Evolutionary conservation across 2,329 filamentous ascomycete species (phyloP).

Genomic region (Botrytis tulipae): DNA sequence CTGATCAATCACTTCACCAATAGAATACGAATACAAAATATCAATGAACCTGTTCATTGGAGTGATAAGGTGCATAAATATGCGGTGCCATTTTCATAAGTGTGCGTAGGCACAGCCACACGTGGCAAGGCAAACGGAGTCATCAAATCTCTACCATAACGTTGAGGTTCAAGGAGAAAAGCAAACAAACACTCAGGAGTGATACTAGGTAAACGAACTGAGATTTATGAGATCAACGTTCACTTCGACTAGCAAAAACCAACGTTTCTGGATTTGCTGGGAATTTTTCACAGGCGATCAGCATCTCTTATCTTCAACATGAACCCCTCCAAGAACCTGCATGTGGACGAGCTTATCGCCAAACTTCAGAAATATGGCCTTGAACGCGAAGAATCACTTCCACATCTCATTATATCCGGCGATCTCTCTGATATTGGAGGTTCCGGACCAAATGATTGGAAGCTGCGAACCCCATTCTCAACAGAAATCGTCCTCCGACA

Average conservation of each 20-base stretch:
- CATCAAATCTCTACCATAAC: neutral
- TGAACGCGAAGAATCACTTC: neutral
- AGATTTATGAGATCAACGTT: neutral
- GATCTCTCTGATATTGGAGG: neutral
- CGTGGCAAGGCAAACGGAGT: constrained; percentile 5
- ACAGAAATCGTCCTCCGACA: constrained; percentile 18
- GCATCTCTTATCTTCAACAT: constrained; percentile 3
- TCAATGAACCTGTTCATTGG: neutral
- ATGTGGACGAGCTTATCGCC: constrained; percentile 53
- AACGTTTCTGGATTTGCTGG: neutral
- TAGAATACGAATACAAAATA: neutral
- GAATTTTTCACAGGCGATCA: neutral
- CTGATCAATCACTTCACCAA: neutral
- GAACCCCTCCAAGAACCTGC: constrained; percentile 29
- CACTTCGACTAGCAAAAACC: too few species aligned
- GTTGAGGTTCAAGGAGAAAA: constrained; percentile 1
- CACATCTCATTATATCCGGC: constrained; percentile 17
- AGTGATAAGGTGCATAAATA: constrained; percentile 9
- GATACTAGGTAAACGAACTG: neutral
- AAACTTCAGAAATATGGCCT: constrained; percentile 34
- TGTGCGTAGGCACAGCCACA: constrained; percentile 13
- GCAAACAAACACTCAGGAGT: neutral
- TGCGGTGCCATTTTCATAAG: constrained; percentile 4
- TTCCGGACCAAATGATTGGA: neutral
- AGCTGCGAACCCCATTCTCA: neutral